Base-by-base conservation (phyloP, 2,329 filamentous ascomycete genomes). In the Trichophyton rubrum region DNA sequence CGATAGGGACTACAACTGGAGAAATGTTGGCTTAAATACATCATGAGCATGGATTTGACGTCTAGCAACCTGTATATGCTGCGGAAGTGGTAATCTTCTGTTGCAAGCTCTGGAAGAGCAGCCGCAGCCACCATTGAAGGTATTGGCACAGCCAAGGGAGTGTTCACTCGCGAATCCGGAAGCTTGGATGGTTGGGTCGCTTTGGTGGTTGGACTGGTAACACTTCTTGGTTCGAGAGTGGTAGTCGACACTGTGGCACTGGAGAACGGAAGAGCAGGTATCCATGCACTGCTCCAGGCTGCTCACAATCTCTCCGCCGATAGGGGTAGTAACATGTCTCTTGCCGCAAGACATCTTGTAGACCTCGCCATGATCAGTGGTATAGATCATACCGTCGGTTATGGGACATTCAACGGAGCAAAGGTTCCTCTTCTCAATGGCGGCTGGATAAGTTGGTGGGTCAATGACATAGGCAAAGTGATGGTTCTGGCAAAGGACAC, bases 201-300 rank as follows among this genome's bases (percentile, higher is more conserved):
- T 43, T 9, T 38, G 33, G 33, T 38, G 33, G 33, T 13, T 38
- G 33, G 33, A 38, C 11, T 38, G 33, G 30, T 47, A 59, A 30
- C 57, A 59, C 22, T 59, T 59, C 22, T 49, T 59, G 27, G 40
- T 59, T 24, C 57, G 22, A 33, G 57, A 13, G n/a, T 59, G 57
- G 24, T 59, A 59, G 22, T 59, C 57, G 13, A 59, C 57, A 11
- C 57, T 59, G 35, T 59, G 57, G 41, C 57, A 59, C 33, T 45
- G 57, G 57, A 38, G 33, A 11, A 38, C 9, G 9, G 33, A 35
- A 17, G 40, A 41, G 33, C 57, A 59, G 9, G 35, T 17, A 30
- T 59, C 57, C 57, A 59, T 59, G 33, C 57, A 59, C 20, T 59
- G 43, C 17, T 59, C 27, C 27, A 59, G 49, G 43, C 40, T 51